Conservation (phyloP, 2,329 filamentous ascomycete genomes). For the Aquanectria penicillioides region DNA sequence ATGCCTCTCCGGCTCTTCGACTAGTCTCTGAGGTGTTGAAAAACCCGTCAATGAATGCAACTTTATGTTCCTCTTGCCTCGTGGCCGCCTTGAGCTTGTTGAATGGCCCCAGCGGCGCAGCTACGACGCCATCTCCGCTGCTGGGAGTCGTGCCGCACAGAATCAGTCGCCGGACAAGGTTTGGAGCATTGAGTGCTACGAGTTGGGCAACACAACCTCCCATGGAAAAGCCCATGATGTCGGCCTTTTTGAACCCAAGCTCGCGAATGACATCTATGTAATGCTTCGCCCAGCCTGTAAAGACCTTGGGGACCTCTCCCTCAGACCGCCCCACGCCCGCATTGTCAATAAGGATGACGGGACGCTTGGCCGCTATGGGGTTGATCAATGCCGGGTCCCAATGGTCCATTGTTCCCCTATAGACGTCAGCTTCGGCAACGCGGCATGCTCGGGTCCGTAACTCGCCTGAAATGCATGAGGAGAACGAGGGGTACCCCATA, state of each 20-base stretch:
- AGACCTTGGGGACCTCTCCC: conserved; percentile 51
- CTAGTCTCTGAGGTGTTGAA: conserved; percentile 45
- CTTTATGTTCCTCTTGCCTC: conserved; percentile 44
- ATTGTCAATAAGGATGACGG: conserved; percentile 58
- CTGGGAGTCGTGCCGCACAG: conserved; percentile 56
- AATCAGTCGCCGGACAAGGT: conserved; percentile 52
- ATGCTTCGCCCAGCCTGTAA: conserved; percentile 43
- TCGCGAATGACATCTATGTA: conserved; percentile 48
- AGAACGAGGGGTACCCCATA: conserved; percentile 46
- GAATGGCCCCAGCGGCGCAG: conserved; percentile 44
- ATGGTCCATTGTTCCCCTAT: conserved; percentile 50
- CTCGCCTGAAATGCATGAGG: conserved; percentile 46
- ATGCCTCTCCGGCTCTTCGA: conserved; percentile 43
- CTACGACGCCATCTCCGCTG: conserved; percentile 45
- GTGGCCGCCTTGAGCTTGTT: conserved; percentile 42
- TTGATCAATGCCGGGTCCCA: conserved; percentile 58
- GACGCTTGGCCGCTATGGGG: conserved; percentile 51
- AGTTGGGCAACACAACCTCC: conserved; percentile 58
- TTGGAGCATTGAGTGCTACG: conserved; percentile 52
- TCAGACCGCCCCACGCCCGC: conserved; percentile 56
- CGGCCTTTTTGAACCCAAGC: conserved; percentile 51
- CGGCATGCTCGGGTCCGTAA: no score
- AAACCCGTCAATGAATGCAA: conserved; percentile 46
- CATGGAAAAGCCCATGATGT: conserved; percentile 61
- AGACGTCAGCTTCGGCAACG: no score